phyloP scores from a whole-genome alignment of 495 filamentous ascomycete genomes.

The Penicillium cataractarum region DNA sequence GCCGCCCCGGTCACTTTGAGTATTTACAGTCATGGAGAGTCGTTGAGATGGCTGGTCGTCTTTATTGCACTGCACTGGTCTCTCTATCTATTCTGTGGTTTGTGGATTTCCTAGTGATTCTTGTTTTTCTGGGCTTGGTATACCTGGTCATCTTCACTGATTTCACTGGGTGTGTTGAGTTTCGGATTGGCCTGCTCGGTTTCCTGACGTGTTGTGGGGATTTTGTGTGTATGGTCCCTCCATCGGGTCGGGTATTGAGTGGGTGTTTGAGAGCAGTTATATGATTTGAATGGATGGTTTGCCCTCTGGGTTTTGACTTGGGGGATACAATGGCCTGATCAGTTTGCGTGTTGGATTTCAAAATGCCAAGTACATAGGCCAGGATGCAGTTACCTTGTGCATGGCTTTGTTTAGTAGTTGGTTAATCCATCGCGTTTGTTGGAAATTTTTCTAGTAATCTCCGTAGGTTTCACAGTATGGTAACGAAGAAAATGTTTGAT shows the following conservation, averaged over 20 bases:
- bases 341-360: neutral
- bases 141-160: constrained; percentile 44
- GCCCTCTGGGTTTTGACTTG: neutral
- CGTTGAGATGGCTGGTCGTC: constrained; percentile 32
- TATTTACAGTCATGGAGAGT: neutral
- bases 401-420: neutral
- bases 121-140: constrained; percentile 3
- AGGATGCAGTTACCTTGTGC: neutral
- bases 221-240: constrained; percentile 5
- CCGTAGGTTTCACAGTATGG: neutral
- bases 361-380: constrained; percentile 1
- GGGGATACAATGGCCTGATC: neutral
- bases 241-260: neutral
- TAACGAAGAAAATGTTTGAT: neutral
- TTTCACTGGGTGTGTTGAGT: constrained; percentile 33
- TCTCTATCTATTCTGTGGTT: constrained; percentile 1
- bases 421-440: neutral
- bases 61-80: constrained; percentile 41
- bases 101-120: constrained; percentile 1
- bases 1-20: neutral
- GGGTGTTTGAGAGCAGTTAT: neutral
- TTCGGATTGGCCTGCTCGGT: constrained; percentile 7
- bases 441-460: neutral
- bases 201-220: neutral
- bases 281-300: neutral